Evolutionary conservation across 148 eudicot genomes (phyloP), one percentile per base, ranked within the genome.

Genomic region (Pouteria glomerata): DNA sequence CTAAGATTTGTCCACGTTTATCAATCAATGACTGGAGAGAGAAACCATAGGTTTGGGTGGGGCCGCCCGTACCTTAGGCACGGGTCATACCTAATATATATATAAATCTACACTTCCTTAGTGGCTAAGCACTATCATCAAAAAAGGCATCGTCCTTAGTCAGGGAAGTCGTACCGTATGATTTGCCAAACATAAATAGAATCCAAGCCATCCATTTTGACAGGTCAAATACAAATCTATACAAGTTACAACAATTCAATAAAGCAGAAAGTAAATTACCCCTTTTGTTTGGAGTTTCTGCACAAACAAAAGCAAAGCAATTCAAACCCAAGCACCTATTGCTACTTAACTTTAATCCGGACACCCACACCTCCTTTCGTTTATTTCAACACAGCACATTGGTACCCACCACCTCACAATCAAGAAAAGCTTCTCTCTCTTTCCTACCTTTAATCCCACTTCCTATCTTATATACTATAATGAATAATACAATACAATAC

Each of bases 311-410:
- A 53, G 61, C 55, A 85, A 69, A 75, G 55, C 63, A 75, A 62
- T 71, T 82, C 83, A 83, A 85, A 77, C 71, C 57, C 52, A 74
- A 73, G 76, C 50, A 60, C 56, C 73, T 31, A 66, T n/a, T 66
- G 62, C 45, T 33, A 64, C 53, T 56, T 30, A 72, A 52, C 77
- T 80, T 77, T 80, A 74, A 71, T 6, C 63, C 51, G 24, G 56
- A 63, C 75, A 55, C 70, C 48, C 21, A 10, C 68, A 47, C 83
- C 78, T 67, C 73, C 79, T 85, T 82, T 85, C 73, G 33, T 65
- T 51, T 57, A 72, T 82, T 74, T 82, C 71, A 77, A 85, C 77
- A 80, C 70, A 77, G 48, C 71, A 82, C 33, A 58, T 51, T 74
- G 74, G 69, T 67, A n/a, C n/a, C n/a, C n/a, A 79, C 74, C 73